phyloP scores from a whole-genome alignment of 2,329 filamentous ascomycete genomes.

The Ophiostoma triangulosporum region DNA sequence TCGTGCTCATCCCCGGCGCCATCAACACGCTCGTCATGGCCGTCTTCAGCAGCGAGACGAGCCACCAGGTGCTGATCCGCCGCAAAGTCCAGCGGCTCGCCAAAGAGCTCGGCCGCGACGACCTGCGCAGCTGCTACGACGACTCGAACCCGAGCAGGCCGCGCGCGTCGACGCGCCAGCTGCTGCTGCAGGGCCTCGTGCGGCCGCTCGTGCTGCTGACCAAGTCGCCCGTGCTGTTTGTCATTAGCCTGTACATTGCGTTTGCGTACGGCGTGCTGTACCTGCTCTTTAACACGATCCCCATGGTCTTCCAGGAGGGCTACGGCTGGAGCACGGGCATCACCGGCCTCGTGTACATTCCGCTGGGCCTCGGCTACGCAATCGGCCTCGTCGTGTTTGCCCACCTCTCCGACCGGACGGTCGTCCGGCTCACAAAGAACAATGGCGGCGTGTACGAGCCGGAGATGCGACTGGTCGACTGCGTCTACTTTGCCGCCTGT shows the following conservation, averaged over 20 bases:
- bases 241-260: slow-evolving; percentile 34
- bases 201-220: slow-evolving; percentile 39
- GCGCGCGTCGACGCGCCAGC: slow-evolving; percentile 14
- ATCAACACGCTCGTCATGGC: slow-evolving; percentile 24
- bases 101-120: slow-evolving; percentile 31
- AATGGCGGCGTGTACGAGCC: slow-evolving; percentile 25
- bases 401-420: slow-evolving; percentile 23
- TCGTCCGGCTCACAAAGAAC: slow-evolving; percentile 25
- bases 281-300: slow-evolving; percentile 40
- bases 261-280: slow-evolving; percentile 40
- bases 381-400: slow-evolving; percentile 20
- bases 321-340: slow-evolving; percentile 34
- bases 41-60: slow-evolving; percentile 32
- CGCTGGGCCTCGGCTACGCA: slow-evolving; percentile 24
- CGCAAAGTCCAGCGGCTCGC: slow-evolving; percentile 32
- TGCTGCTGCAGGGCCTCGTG: slow-evolving; percentile 28
- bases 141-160: slow-evolving; percentile 3
- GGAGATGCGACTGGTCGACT: slow-evolving; percentile 23
- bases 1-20: slow-evolving; percentile 33
- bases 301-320: slow-evolving; percentile 32
- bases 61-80: slow-evolving; percentile 35
- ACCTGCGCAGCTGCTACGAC: slow-evolving; percentile 33
- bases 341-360: slow-evolving; percentile 36
- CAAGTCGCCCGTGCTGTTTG: slow-evolving; percentile 32
- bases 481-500: slow-evolving; percentile 20